Evolutionary conservation across 768 basidiomycete genomes (phyloP).

Genomic region (Lyophyllum shimeji): DNA sequence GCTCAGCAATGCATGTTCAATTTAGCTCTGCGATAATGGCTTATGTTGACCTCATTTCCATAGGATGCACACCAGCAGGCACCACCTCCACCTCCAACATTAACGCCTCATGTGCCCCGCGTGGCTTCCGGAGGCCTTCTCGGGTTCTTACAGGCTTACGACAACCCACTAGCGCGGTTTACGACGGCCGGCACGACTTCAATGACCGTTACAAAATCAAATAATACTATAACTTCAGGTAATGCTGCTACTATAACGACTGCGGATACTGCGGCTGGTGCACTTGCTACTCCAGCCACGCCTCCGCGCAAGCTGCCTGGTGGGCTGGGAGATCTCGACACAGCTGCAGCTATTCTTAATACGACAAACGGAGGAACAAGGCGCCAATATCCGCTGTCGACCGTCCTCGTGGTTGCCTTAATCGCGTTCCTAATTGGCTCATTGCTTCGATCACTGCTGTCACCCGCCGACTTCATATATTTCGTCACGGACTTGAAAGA

Average conservation of each 20-base stretch:
- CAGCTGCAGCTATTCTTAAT: conserved; percentile 15
- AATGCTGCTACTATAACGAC: conserved; percentile 11
- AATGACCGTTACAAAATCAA: conserved; percentile 17
- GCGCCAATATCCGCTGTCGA: conserved; percentile 43
- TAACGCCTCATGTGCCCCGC: conserved; percentile 19
- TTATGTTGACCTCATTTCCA: not conserved
- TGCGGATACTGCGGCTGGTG: not conserved
- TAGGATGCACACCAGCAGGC: conserved; percentile 19
- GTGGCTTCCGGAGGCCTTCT: conserved; percentile 44
- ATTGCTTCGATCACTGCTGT: conserved; percentile 81
- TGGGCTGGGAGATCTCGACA: conserved; percentile 31
- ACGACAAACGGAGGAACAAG: conserved; percentile 14
- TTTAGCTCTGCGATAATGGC: conserved; percentile 12
- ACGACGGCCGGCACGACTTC: conserved; percentile 15
- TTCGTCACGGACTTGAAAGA: conserved; percentile 60
- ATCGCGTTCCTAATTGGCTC: conserved; percentile 93
- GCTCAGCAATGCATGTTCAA: conserved; percentile 26
- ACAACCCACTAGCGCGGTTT: conserved; percentile 57
- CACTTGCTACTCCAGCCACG: not conserved
- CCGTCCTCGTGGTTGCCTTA: conserved; percentile 74
- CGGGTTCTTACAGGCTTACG: conserved; percentile 61
- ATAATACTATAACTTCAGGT: conserved; percentile 12
- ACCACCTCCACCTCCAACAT: conserved; percentile 10
- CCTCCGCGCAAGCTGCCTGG: conserved; percentile 35
- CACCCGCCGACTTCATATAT: conserved; percentile 90